These are phyloP conservation scores for Lactarius vividus DNA, from an alignment of 768 basidiomycete species.

Conservation along the genomic window DNA sequence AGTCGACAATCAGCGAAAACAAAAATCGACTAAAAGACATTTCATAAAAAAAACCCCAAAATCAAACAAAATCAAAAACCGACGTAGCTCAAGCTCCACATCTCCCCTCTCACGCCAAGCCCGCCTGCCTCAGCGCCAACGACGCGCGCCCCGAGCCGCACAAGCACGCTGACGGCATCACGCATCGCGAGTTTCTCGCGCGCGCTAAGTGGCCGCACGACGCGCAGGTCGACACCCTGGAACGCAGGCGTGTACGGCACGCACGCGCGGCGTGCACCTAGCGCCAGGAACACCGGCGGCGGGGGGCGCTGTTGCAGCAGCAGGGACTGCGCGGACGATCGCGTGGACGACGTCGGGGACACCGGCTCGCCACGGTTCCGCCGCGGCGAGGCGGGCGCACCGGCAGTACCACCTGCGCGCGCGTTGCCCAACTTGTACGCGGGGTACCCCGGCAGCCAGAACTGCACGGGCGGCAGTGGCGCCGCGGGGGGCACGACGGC, in stretches of 20 bases:
- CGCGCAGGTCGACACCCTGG: conserved; percentile 27
- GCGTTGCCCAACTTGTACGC: conserved; percentile 13
- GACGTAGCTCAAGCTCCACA: conserved; percentile 30
- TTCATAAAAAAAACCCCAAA: neutral
- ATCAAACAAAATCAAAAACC: conserved; percentile 18
- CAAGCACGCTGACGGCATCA: conserved; percentile 24
- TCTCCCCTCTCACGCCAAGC: conserved; percentile 24
- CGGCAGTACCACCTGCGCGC: neutral
- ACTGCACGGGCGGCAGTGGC: conserved; percentile 26
- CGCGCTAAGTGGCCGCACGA: conserved; percentile 25
- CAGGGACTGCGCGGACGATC: conserved; percentile 4
- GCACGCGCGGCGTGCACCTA: conserved; percentile 28
- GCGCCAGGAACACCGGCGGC: conserved; percentile 27
- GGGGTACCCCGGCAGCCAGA: conserved; percentile 28
- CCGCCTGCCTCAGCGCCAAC: conserved; percentile 16
- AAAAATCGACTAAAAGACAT: neutral
- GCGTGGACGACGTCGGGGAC: neutral
- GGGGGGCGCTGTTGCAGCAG: neutral
- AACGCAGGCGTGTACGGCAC: conserved; percentile 28
- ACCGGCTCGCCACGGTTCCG: neutral
- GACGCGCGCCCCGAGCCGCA: conserved; percentile 21
- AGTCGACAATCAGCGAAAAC: neutral
- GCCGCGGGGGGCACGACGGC: conserved; percentile 20
- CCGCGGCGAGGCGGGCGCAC: neutral
- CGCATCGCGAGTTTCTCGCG: conserved; percentile 28